These are phyloP conservation scores for Capronia americana DNA, from an alignment of 2,329 filamentous ascomycete species.

Conservation along the genomic window DNA sequence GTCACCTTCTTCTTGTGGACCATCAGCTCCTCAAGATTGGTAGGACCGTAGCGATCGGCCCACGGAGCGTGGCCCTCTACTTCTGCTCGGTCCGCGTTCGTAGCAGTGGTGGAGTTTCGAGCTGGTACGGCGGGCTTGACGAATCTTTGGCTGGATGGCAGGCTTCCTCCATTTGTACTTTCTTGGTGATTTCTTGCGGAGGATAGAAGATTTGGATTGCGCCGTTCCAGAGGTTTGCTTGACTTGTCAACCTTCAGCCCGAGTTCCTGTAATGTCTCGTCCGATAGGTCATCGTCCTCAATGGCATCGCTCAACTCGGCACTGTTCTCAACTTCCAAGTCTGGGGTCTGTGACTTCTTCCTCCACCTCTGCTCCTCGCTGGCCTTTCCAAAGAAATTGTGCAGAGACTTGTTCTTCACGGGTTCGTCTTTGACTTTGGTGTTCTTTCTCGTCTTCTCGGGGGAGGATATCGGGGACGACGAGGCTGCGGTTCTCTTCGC, in stretches of 20 bases:
- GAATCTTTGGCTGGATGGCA: constrained; percentile 38
- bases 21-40: constrained; percentile 78
- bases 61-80: constrained; percentile 67
- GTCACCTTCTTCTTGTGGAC: constrained; percentile 94
- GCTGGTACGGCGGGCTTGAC: constrained; percentile 24
- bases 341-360: constrained; percentile 41
- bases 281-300: constrained; percentile 44
- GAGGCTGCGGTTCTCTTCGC: constrained; percentile 22
- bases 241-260: constrained; percentile 25
- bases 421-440: constrained; percentile 30
- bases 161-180: constrained; percentile 28
- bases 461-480: constrained; percentile 42
- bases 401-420: constrained; percentile 46
- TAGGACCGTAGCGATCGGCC: constrained; percentile 83
- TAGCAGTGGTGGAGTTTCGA: constrained; percentile 10
- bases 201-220: constrained; percentile 17
- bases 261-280: constrained; percentile 49
- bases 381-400: constrained; percentile 51
- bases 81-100: not conserved
- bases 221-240: constrained; percentile 19
- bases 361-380: constrained; percentile 50
- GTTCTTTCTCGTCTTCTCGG: constrained; percentile 44
- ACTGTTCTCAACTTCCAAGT: constrained; percentile 29
- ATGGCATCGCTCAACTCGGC: constrained; percentile 42
- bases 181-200: constrained; percentile 4